Evolutionary conservation across 2,329 filamentous ascomycete genomes (phyloP), one percentile per base, ranked within the genome.

Genomic region (Colletotrichum liaoningense): DNA sequence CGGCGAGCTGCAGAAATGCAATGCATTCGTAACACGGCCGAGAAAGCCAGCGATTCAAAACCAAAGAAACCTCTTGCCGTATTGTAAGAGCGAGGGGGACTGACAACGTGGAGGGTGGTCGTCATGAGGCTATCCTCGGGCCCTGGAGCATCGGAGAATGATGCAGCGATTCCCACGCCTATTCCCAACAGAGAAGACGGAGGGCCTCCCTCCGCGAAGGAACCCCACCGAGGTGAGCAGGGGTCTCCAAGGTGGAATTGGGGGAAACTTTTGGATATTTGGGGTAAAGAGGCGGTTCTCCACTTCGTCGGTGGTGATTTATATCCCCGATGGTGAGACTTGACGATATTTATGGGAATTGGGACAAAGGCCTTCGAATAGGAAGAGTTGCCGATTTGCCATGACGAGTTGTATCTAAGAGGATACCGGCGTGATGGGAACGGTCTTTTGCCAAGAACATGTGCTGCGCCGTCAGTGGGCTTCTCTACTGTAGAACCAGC

Each of bases 291-390:
- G 9, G 33, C 22, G 22, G 9, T 60, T 49, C 30, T 62, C 66
- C 38, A 59, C 70, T 9, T 5, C 8, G 30, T n/a, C 24, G 66
- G 59, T 64, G 58, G 69, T 59, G 58, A 69, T 72, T 59, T 72
- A 72, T 72, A 72, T 64, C 62, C 38, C 69, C 69, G 65, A 60
- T 22, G 65, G 33, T 3, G 59, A 69, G 65, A 57, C 38, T 49
- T 28, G 54, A 19, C n/a, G 22, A 28, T n/a, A 28, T 14, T 28
- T 52, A 35, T 52, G 46, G 56, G 54, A 33, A n/a, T 22, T 22
- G 30, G 12, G 56, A 22, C 46, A 16, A 5, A 30, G 63, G 28
- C 24, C 22, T 42, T 26, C 42, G 69, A 72, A 69, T 54, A 16
- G 58, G 57, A 63, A 59, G 65, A 69, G 30, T 22, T 63, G 58